These are phyloP conservation scores for Petunia secreta DNA, from an alignment of 257 asterid species.

Conservation along the genomic window DNA sequence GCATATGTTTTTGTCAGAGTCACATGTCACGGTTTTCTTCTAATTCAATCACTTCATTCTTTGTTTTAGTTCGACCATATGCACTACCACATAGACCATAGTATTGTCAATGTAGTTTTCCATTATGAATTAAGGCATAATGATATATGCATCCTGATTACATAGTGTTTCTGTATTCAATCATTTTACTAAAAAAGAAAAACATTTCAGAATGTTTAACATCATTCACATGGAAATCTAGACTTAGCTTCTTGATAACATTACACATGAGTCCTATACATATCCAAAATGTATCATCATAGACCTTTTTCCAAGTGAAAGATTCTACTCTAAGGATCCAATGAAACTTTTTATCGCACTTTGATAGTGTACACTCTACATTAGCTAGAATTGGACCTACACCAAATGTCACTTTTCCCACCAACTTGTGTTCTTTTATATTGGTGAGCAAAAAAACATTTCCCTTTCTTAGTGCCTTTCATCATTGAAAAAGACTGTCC, in stretches of 20 bases:
- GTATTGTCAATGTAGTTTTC: too few relatives aligned
- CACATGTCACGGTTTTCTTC: constrained; percentile 11
- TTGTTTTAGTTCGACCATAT: too few relatives aligned
- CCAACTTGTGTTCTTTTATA: neutral
- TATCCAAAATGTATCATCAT: neutral
- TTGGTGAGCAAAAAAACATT: neutral
- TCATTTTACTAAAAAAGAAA: neutral
- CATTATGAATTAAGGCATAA: constrained; percentile 5
- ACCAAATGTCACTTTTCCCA: neutral
- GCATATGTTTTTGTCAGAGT: constrained; percentile 18
- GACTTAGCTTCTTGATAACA: neutral
- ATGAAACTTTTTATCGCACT: constrained; percentile 4
- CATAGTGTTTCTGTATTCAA: neutral
- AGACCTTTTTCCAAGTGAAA: constrained; percentile 20
- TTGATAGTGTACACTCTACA: neutral
- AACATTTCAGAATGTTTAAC: constrained; percentile 13
- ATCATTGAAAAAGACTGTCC: neutral
- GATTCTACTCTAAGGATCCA: constrained; percentile 11
- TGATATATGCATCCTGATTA: neutral
- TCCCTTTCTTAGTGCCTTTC: neutral
- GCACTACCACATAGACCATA: too few relatives aligned
- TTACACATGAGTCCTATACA: neutral
- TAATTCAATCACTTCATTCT: neutral
- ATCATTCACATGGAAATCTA: constrained; percentile 13
- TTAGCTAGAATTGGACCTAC: neutral